A percentile compares a stretch with the other conserved stretches of the same genome.
Evolutionary conservation across 1,284 basidiomycete species (phyloP).

Genomic region (Ganoderma lucidum): DNA sequence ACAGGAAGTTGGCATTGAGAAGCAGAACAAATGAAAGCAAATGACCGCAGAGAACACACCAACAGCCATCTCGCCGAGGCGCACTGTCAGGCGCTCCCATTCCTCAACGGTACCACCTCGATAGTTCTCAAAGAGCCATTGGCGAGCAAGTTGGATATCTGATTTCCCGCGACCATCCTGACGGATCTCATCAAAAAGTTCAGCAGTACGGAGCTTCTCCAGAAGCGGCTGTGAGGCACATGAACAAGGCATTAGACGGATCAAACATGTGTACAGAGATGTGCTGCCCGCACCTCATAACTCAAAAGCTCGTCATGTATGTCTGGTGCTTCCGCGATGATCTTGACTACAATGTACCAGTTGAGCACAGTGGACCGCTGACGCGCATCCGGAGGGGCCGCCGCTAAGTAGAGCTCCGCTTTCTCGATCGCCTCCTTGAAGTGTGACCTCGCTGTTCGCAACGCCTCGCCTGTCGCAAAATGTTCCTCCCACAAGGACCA

Average conservation of each 20-base stretch:
- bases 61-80: background rate
- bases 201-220: background rate
- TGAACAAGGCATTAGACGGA: background rate
- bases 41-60: background rate
- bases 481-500: background rate
- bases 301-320: background rate
- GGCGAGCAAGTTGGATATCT: background rate
- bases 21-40: background rate
- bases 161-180: background rate
- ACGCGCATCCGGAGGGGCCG: background rate
- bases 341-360: background rate
- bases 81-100: background rate
- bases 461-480: background rate
- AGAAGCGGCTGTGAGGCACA: background rate
- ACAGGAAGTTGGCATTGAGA: background rate
- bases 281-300: background rate
- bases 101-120: background rate
- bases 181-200: background rate
- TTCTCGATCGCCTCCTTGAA: background rate
- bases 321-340: background rate
- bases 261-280: background rate
- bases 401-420: background rate
- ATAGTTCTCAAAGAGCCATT: slow-evolving; percentile 2
- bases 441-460: background rate
- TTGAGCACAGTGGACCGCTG: background rate